A percentile compares a stretch with the other conserved stretches of the same genome.
phyloP scores from a whole-genome alignment of 192 early-diverging fungal species.

The Haplosporangium gracile region DNA sequence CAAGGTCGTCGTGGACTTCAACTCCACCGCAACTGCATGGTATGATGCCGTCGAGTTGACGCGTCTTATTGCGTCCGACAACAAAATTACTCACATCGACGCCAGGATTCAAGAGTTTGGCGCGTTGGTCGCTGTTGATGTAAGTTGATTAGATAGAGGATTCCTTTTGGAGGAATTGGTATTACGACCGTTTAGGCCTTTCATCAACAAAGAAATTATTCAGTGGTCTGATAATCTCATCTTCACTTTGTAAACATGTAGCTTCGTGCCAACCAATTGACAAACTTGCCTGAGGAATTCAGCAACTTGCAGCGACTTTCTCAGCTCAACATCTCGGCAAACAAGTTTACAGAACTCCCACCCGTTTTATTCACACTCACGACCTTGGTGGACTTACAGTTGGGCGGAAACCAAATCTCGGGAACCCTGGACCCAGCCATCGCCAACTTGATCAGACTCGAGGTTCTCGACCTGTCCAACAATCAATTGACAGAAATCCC shows the following conservation, averaged over 20 bases:
- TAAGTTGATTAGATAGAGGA: conserved; percentile 32
- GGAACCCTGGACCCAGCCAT: conserved; percentile 44
- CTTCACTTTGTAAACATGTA: conserved; percentile 8
- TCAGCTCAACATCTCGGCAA: conserved; percentile 59
- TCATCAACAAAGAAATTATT: neutral
- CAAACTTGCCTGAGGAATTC: conserved; percentile 57
- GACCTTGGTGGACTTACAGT: conserved; percentile 50
- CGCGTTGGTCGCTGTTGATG: conserved; percentile 61
- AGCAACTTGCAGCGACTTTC: conserved; percentile 45
- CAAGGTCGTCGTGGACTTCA: conserved; percentile 63
- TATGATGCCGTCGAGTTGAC: conserved; percentile 67
- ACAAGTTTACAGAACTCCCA: conserved; percentile 59
- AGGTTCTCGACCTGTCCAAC: conserved; percentile 56
- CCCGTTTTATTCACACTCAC: conserved; percentile 41
- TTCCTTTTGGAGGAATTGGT: too few species aligned
- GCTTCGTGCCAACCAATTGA: conserved; percentile 64
- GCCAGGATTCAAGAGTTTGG: conserved; percentile 65
- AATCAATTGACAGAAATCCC: conserved; percentile 57
- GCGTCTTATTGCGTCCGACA: conserved; percentile 65
- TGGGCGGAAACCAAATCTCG: conserved; percentile 56
- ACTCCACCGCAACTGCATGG: conserved; percentile 57
- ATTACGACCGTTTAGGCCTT: too few species aligned
- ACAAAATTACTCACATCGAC: conserved; percentile 60
- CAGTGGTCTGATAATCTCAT: neutral
- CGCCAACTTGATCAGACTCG: conserved; percentile 44